Evolutionary conservation across 1,139 yeast genomes (phyloP), one percentile per base, ranked within the genome.

Genomic region (Candida smagusa): DNA sequence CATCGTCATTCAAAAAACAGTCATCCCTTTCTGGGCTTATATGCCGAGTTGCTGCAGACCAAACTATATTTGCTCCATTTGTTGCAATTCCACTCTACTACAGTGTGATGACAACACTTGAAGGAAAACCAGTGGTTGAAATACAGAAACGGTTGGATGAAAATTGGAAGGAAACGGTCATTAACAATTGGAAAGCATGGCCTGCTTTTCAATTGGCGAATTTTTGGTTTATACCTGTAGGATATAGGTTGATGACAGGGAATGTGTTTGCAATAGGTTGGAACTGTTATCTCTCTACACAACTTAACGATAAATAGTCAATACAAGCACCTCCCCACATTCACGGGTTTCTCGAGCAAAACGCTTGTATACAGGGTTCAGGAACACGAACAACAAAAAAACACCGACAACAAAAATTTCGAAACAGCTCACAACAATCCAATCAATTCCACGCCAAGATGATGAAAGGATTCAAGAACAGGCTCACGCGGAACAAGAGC

Each of bases 101-200:
- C 54, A 54, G 77, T 2, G 65, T 77, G 31, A 83, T 89, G 83
- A 73, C 90, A 0, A 36, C 78, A 2, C 59, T 89, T 65, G 94
- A 86, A 53, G 42, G 61, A 6, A 56, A 7, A 39, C 28, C 37
- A 6, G 46, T 52, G 11, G 54, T 61, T n/a, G 36, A 46, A 12
- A 41, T 42, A 7, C 69, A 65, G 9, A 62, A 74, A 4, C 50
- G 54, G 31, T 54, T 82, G 22, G 31, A 58, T 2, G 58, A 64
- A 11, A 74, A 76, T 40, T 81, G 81, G 77, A 69, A 76, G 77
- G 59, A 64, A 5, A 85, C 95, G 0, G 59, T 87, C 31, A 45
- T 64, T 24, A 74, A 84, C 24, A 88, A 87, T 56, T 89, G 96
- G 95, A 48, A 70, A 34, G 84, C 89, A 7, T 89, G 97, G 97